Base-by-base conservation (phyloP, 169 alveolate genomes). In the Plasmodium knowlesi region DNA sequence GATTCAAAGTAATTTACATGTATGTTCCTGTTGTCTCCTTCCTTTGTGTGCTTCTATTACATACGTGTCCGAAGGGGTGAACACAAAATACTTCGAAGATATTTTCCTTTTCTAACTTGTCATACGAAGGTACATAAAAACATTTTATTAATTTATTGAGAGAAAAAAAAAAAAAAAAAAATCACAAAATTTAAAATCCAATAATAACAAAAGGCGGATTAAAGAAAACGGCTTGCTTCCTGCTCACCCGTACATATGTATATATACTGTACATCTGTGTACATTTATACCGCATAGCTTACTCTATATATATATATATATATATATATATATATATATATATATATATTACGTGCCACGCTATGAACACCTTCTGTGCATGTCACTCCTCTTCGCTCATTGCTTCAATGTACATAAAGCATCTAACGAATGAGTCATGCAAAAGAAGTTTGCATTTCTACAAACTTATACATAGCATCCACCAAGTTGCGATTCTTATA, bases 41-140 rank as follows among this genome's bases (percentile, higher is more conserved):
- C 76, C 30, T 67, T 1, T 19, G 37, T 5, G 76, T 67, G n/a
- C 16, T 25, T 67, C 14, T 25, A 61, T 14, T 32, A 34, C n/a
- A 34, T 61, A 12, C 39, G 76, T 28, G 37, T 67, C 41, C 76
- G 37, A 25, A 22, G 41, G 41, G 14, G n/a, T 41, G 22, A 32
- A 82, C 72, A 32, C 32, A 82, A 82, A 82, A 53, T 82, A 82
- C 16, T 30, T 53, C 32, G 53, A 53, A 82, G 57, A 53, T 82
- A 30, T 37, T 53, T 28, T 14, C 14, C 57, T n/a, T 34, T 14
- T 19, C 19, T 84, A 84, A 84, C 53, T 22, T 71, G 28, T 84
- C 74, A 9, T 19, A 46, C 9, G 74, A 37, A 39, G 16, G 74
- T 9, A 46, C 34, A 10, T 28, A 71, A 22, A 39, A 84, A 84